phyloP scores from a whole-genome alignment of 163 green algal genomes.

The Chlorella variabilis region DNA sequence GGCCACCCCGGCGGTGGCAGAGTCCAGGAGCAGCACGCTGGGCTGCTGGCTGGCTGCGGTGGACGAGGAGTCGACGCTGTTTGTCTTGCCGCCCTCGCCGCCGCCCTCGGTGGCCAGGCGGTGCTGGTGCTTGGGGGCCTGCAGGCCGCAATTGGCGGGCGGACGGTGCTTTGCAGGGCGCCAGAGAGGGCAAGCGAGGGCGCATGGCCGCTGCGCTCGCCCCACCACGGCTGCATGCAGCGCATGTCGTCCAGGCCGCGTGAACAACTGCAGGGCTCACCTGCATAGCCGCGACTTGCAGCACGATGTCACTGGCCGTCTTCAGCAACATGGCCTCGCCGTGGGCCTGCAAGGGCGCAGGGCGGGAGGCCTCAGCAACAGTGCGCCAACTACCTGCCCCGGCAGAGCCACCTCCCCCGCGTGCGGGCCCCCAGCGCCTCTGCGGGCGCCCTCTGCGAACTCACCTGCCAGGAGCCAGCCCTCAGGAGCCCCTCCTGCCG shows the following conservation, averaged over 20 bases:
- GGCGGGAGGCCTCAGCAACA: not conserved
- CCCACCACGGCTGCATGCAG: no score
- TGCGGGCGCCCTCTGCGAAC: not conserved
- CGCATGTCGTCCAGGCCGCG: no score
- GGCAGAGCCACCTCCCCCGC: not conserved
- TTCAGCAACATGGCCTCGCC: constrained; percentile 9
- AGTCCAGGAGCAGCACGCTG: not conserved
- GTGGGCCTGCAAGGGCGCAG: constrained; percentile 11
- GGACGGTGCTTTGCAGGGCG: no score
- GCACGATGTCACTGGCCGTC: constrained; percentile 15
- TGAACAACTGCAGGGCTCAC: not conserved
- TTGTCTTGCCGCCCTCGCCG: constrained; percentile 8
- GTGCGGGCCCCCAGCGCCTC: not conserved
- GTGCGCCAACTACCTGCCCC: not conserved
- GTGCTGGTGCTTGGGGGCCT: not conserved
- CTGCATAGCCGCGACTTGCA: not conserved
- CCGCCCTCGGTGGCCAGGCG: not conserved
- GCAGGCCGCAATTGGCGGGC: not conserved
- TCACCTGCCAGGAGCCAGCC: constrained; percentile 31
- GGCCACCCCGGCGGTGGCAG: constrained; percentile 14
- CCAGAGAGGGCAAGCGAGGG: no score
- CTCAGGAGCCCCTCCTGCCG: not conserved
- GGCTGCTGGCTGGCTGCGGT: not conserved
- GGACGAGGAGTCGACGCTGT: constrained; percentile 5
- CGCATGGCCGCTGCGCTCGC: no score